Evolutionary conservation across 2,329 filamentous ascomycete species (phyloP).

Genomic region (Sporothrix humicola): DNA sequence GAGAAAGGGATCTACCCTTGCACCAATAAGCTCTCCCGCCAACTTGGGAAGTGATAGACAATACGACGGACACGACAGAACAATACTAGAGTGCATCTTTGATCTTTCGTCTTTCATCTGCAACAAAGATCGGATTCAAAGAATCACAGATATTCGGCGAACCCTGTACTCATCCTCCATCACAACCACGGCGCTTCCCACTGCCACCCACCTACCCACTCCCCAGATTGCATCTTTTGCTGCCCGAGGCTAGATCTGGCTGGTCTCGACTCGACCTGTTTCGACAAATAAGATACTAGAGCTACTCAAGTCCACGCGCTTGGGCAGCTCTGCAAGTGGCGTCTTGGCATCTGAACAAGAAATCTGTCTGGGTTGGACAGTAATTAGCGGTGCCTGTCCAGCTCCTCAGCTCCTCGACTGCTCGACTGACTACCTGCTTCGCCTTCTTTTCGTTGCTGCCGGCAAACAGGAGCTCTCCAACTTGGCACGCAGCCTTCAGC

Average conservation of each 20-base stretch:
- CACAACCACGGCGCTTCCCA: not conserved
- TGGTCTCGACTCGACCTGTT: not conserved
- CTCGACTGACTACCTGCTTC: not conserved
- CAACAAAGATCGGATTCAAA: not conserved
- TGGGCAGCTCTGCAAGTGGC: constrained; percentile 27
- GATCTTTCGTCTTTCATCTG: not conserved
- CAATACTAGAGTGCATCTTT: not conserved
- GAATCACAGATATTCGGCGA: not conserved
- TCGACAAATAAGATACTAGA: too few relatives aligned
- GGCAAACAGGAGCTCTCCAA: not conserved
- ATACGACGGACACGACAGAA: not conserved
- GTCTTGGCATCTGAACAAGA: constrained; percentile 20
- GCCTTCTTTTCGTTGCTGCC: not conserved
- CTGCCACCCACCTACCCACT: not conserved
- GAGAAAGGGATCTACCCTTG: constrained; percentile 5
- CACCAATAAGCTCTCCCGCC: not conserved
- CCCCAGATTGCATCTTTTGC: not conserved
- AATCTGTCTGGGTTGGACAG: not conserved
- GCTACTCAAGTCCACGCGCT: not conserved
- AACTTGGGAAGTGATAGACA: constrained; percentile 14
- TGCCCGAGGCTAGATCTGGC: constrained; percentile 8
- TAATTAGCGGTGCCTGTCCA: not conserved
- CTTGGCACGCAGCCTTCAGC: constrained; percentile 24
- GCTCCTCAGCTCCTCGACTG: too few relatives aligned
- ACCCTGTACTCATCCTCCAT: not conserved